These are phyloP conservation scores for Rosa persica DNA, from an alignment of 306 rosid genomes.

Conservation along the genomic window DNA sequence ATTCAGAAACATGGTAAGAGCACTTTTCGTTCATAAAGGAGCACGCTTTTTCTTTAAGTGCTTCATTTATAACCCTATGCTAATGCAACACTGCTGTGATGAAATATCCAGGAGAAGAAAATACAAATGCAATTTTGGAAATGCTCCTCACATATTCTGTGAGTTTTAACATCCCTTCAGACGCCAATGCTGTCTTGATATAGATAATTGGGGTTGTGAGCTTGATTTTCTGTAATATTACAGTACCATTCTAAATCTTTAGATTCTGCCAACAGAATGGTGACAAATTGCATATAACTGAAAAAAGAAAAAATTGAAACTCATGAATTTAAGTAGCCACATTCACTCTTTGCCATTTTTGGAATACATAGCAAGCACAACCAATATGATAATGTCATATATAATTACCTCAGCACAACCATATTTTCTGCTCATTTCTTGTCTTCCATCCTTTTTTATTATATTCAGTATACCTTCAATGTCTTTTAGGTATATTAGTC, in stretches of 20 bases:
- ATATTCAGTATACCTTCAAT: too few species aligned
- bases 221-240: neutral
- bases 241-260: too few species aligned
- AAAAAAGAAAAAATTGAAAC: too few species aligned
- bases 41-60: conserved; percentile 6
- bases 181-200: conserved; percentile 17
- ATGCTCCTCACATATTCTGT: conserved; percentile 75
- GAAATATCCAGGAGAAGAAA: conserved; percentile 75
- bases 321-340: too few species aligned
- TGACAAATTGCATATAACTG: neutral
- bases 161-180: conserved; percentile 39
- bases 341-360: too few species aligned
- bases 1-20: conserved; percentile 71
- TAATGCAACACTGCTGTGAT: conserved; percentile 19
- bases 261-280: neutral
- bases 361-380: too few species aligned
- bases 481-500: too few species aligned
- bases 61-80: conserved; percentile 21
- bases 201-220: neutral
- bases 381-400: too few species aligned
- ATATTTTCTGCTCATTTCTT: too few species aligned
- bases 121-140: conserved; percentile 58
- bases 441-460: too few species aligned
- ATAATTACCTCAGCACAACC: too few species aligned
- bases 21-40: conserved; percentile 26